Percentiles rank a stretch among this genome's conserved stretches.
phyloP scores from a whole-genome alignment of 495 filamentous ascomycete species.

The Ascobolus immersus region DNA sequence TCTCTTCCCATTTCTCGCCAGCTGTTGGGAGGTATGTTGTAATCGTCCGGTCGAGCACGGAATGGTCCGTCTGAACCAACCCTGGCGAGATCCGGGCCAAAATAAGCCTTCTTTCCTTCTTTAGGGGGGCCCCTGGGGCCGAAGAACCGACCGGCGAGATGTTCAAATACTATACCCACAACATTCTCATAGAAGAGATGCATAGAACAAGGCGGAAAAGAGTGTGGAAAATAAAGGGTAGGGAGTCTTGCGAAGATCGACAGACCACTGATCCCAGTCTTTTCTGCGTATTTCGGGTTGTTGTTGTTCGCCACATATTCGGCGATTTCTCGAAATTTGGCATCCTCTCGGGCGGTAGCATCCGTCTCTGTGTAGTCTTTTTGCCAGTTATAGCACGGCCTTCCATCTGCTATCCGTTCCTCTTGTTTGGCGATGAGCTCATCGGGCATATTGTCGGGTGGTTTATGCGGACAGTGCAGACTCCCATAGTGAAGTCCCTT shows the following conservation, averaged over 20 bases:
- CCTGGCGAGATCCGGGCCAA: not conserved
- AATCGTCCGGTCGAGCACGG: slow-evolving; percentile 1
- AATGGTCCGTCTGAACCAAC: slow-evolving; percentile 2
- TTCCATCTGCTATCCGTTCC: too few relatives aligned
- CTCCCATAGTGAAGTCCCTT: not conserved
- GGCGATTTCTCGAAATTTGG: too few relatives aligned
- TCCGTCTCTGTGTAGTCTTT: too few relatives aligned
- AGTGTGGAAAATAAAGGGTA: slow-evolving; percentile 1
- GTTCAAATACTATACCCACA: not conserved
- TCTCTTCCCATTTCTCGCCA: slow-evolving; percentile 1
- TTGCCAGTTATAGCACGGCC: too few relatives aligned
- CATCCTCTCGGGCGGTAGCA: too few relatives aligned
- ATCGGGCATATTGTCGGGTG: too few relatives aligned
- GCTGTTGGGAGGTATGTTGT: not conserved
- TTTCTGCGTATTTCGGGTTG: too few relatives aligned
- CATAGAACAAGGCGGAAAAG: slow-evolving; percentile 6
- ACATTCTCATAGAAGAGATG: slow-evolving; percentile 7
- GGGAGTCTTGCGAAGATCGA: slow-evolving; percentile 1
- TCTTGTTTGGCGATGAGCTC: too few relatives aligned
- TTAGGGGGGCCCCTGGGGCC: too few relatives aligned
- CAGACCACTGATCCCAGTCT: slow-evolving; percentile 2
- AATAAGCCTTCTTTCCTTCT: not conserved
- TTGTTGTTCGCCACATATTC: too few relatives aligned
- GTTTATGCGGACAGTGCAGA: slow-evolving; percentile 1
- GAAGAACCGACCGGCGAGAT: slow-evolving; percentile 3